A percentile compares a stretch with the other conserved stretches of the same genome.
Conservation (phyloP, 2,329 filamentous ascomycete genomes). For the Coleophoma eucalyptorum region DNA sequence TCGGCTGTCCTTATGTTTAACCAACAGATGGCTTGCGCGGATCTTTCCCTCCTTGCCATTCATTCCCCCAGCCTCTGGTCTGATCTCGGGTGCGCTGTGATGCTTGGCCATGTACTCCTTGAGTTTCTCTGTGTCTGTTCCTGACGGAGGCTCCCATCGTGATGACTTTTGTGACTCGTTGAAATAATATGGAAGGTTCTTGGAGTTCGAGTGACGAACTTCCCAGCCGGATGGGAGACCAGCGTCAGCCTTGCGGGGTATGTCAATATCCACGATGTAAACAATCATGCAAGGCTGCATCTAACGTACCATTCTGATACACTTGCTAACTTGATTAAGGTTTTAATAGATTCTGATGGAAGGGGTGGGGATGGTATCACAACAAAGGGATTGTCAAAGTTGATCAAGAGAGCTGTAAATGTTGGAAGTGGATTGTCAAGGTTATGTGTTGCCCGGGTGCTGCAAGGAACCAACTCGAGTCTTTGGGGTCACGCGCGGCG, state of each 20-base stretch:
- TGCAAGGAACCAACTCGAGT: neutral
- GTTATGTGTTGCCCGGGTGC: neutral
- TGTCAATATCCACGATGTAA: constrained; percentile 3
- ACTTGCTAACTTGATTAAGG: constrained; percentile 6
- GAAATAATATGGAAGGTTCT: constrained; percentile 99
- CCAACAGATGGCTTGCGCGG: constrained; percentile 83
- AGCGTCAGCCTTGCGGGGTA: constrained; percentile 56
- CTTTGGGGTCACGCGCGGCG: too few relatives aligned
- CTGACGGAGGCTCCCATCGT: constrained; percentile 88
- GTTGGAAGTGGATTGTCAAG: too few relatives aligned
- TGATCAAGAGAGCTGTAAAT: neutral
- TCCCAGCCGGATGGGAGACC: constrained; percentile 89
- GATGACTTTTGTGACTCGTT: constrained; percentile 82
- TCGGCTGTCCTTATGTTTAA: constrained; percentile 88
- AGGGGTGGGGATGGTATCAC: neutral
- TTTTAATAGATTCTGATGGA: neutral
- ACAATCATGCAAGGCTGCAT: neutral
- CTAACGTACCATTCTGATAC: constrained; percentile 14
- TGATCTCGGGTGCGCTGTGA: constrained; percentile 60
- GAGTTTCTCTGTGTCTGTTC: constrained; percentile 86
- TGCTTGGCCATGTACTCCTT: constrained; percentile 91
- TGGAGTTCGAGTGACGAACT: constrained; percentile 96
- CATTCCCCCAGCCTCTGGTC: constrained; percentile 28
- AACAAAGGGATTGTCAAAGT: constrained; percentile 6
- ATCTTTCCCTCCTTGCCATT: constrained; percentile 65